Evolutionary conservation across 495 filamentous ascomycete species (phyloP).

Genomic region (Neurospora sp.): DNA sequence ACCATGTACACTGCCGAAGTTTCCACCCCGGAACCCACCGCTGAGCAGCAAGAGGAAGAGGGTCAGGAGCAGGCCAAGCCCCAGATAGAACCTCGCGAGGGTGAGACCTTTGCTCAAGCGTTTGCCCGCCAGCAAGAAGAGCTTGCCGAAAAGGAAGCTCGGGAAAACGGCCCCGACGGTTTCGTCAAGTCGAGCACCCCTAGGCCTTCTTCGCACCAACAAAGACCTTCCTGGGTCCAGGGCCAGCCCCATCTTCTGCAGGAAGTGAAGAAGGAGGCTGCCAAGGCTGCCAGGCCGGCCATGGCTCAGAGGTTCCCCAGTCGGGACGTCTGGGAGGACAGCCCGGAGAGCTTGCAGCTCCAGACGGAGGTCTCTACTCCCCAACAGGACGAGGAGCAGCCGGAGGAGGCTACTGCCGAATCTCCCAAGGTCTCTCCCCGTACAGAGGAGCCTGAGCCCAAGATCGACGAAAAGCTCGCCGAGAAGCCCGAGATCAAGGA

Average conservation of each 20-base stretch:
- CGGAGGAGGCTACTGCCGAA: not conserved
- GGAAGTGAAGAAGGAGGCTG: constrained; percentile 25
- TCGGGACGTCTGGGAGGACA: constrained; percentile 94
- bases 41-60: constrained; percentile 46
- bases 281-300: constrained; percentile 27
- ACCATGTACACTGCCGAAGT: constrained; percentile 77
- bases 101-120: constrained; percentile 41
- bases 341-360: constrained; percentile 70
- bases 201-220: constrained; percentile 32
- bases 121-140: constrained; percentile 47
- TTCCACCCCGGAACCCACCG: constrained; percentile 59
- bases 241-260: constrained; percentile 31
- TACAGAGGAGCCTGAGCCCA: constrained; percentile 11
- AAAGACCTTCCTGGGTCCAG: constrained; percentile 35
- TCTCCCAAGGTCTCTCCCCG: not conserved
- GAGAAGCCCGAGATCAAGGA: constrained; percentile 13
- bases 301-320: constrained; percentile 78
- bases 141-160: constrained; percentile 40
- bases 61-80: constrained; percentile 20
- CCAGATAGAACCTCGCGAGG: constrained; percentile 21
- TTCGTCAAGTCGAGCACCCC: constrained; percentile 23
- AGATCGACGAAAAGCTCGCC: constrained; percentile 22
- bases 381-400: constrained; percentile 38
- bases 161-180: constrained; percentile 24
- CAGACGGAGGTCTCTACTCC: constrained; percentile 65